A percentile compares a stretch with the other conserved stretches of the same genome.
These are phyloP conservation scores for Solanum peruvianum DNA, from an alignment of 257 asterid species.

Conservation along the genomic window DNA sequence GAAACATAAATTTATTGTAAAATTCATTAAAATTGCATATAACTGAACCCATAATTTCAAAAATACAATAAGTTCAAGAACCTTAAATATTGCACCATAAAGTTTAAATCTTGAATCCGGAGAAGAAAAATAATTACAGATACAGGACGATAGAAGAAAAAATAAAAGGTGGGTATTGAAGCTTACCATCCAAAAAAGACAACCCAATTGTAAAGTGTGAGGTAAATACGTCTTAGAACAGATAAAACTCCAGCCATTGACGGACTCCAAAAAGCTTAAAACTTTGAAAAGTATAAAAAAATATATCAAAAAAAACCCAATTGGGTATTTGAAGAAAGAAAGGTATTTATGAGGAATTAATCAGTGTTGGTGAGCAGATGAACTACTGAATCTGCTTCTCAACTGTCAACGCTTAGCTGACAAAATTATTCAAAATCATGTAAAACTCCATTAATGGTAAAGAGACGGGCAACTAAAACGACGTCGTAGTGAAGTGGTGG, in stretches of 20 bases:
- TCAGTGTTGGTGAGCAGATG: background rate
- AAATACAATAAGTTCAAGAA: background rate
- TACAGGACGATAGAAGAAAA: background rate
- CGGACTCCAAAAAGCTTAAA: background rate
- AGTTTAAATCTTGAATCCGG: background rate
- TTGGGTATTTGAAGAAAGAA: background rate
- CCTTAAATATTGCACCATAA: background rate
- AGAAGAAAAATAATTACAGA: background rate
- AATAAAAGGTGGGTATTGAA: background rate
- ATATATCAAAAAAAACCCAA: background rate
- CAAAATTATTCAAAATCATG: background rate
- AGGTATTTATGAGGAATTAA: background rate
- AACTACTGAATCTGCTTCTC: background rate
- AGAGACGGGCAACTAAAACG: background rate
- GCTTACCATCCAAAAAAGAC: slow-evolving; percentile 69
- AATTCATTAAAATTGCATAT: background rate
- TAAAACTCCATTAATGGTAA: background rate
- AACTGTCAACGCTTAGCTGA: background rate
- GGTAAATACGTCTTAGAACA: slow-evolving; percentile 52
- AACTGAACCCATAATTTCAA: background rate
- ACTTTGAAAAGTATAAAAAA: background rate
- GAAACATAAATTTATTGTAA: background rate
- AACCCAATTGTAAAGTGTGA: slow-evolving; percentile 66
- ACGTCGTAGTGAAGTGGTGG: background rate
- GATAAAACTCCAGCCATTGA: slow-evolving; percentile 56